Conservation (phyloP, 1,284 basidiomycete species). For the Wallemia hederae region DNA sequence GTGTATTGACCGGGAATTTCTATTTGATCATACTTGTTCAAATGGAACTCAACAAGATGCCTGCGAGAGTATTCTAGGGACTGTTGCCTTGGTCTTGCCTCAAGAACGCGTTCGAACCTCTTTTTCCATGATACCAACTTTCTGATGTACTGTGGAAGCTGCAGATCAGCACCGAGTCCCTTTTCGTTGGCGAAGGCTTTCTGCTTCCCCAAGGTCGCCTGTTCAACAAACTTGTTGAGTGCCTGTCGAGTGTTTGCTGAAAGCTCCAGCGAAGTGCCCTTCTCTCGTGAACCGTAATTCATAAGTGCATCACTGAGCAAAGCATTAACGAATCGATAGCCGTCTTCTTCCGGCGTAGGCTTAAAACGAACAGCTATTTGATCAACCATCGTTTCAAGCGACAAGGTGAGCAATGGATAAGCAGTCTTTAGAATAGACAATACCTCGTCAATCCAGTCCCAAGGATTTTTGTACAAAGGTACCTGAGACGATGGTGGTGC, state of each 20-base stretch:
- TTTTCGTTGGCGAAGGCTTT: background rate
- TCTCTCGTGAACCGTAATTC: slow-evolving; percentile 42
- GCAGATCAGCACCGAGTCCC: background rate
- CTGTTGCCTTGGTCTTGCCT: slow-evolving; percentile 51
- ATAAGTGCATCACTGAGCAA: slow-evolving; percentile 35
- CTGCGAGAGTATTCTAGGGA: slow-evolving; percentile 73
- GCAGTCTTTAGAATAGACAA: slow-evolving; percentile 84
- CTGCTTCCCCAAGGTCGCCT: background rate
- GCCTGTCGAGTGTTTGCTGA: background rate
- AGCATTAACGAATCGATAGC: slow-evolving; percentile 70
- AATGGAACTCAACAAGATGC: slow-evolving; percentile 91
- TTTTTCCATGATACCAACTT: slow-evolving; percentile 81
- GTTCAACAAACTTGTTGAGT: background rate
- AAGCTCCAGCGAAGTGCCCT: slow-evolving; percentile 20
- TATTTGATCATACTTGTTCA: slow-evolving; percentile 90
- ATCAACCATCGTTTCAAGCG: slow-evolving; percentile 91
- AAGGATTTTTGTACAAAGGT: slow-evolving; percentile 19
- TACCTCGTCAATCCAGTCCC: slow-evolving; percentile 82
- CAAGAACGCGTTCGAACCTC: slow-evolving; percentile 58
- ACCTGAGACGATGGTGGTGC: background rate
- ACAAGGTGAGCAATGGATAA: slow-evolving; percentile 77
- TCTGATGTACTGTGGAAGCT: slow-evolving; percentile 47
- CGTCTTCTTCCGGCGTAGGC: slow-evolving; percentile 68
- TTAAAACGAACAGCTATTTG: slow-evolving; percentile 83
- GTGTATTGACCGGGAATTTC: slow-evolving; percentile 97